Conservation (phyloP, 371 early-diverging fungal genomes). For the Zopfochytrium polystomum region DNA sequence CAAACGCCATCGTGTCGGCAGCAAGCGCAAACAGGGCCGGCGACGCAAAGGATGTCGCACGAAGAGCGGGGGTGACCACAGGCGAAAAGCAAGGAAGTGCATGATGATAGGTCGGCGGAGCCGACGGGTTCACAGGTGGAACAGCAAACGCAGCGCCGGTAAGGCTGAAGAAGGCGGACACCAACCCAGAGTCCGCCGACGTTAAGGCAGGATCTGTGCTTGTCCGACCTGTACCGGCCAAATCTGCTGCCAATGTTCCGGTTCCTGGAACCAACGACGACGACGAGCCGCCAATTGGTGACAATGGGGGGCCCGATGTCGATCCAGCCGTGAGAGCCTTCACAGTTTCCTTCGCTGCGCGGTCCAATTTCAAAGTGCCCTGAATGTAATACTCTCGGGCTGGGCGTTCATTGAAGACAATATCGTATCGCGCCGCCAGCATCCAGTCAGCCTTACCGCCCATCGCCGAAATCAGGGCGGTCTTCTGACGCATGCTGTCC, state of each 20-base stretch:
- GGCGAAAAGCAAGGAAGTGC: not conserved
- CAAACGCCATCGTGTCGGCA: conserved; percentile 31
- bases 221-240: not conserved
- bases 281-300: not conserved
- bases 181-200: not conserved
- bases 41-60: conserved; percentile 13
- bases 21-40: conserved; percentile 25
- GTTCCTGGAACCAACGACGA: not conserved
- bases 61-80: conserved; percentile 14
- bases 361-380: conserved; percentile 13
- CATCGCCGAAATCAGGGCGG: conserved; percentile 20
- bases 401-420: conserved; percentile 1
- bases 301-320: not conserved
- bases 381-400: conserved; percentile 10
- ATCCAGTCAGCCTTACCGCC: conserved; percentile 37
- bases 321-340: not conserved
- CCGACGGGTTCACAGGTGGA: not conserved
- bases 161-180: conserved; percentile 2
- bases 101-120: not conserved
- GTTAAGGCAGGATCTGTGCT: not conserved
- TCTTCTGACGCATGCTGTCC: conserved; percentile 29
- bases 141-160: not conserved
- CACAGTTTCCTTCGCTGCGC: conserved; percentile 8
- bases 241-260: not conserved
- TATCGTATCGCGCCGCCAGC: conserved; percentile 18